Percentiles rank a stretch among this genome's conserved stretches.
Evolutionary conservation across 306 rosid species (phyloP).

Genomic region (Gleditsia sinensis): DNA sequence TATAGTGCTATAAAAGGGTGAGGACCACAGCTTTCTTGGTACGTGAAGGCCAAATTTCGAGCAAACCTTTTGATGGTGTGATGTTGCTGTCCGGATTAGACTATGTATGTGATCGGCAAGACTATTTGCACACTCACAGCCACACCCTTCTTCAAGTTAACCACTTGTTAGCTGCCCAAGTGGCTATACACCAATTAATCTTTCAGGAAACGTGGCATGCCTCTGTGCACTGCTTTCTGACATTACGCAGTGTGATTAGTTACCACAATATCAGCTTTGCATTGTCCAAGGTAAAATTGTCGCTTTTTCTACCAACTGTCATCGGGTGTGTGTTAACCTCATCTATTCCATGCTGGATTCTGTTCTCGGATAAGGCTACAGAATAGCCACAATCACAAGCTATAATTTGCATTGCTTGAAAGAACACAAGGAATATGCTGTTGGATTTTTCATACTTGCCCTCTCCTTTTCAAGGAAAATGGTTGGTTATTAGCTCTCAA

Average conservation of each 20-base stretch:
- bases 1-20: constrained; percentile 16
- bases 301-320: too few species aligned
- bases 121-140: constrained; percentile 19
- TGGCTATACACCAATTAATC: constrained; percentile 30
- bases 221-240: constrained; percentile 19
- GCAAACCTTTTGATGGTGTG: constrained; percentile 14
- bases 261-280: neutral
- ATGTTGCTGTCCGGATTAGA: constrained; percentile 34
- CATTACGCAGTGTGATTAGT: neutral
- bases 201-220: constrained; percentile 38
- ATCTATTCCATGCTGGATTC: constrained; percentile 17
- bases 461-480: constrained; percentile 29
- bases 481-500: constrained; percentile 20
- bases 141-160: constrained; percentile 12
- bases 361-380: constrained; percentile 29
- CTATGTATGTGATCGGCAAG: constrained; percentile 33
- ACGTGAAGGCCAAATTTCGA: neutral
- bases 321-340: neutral
- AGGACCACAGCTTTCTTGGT: constrained; percentile 37
- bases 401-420: constrained; percentile 27
- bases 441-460: constrained; percentile 16
- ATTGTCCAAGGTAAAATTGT: constrained; percentile 1
- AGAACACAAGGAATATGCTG: constrained; percentile 36
- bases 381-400: constrained; percentile 24
- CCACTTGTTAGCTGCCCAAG: constrained; percentile 28